Conservation (phyloP, 1,284 basidiomycete species). For the Laetiporus sulphureus region DNA sequence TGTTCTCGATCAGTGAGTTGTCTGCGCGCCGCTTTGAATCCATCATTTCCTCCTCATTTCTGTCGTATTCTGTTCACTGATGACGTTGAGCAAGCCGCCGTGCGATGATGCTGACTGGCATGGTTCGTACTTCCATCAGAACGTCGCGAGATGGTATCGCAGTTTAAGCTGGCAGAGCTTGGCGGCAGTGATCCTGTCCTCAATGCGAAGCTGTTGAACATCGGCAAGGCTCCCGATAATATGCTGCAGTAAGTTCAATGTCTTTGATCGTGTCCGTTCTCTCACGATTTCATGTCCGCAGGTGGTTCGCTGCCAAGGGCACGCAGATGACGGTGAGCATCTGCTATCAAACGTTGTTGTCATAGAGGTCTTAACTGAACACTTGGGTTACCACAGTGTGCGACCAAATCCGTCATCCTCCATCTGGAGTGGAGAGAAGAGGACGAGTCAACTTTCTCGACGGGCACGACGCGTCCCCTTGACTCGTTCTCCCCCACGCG, state of each 20-base stretch:
- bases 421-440: constrained; percentile 85
- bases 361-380: too few relatives aligned
- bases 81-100: too few relatives aligned
- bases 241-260: constrained; percentile 64
- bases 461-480: too few relatives aligned
- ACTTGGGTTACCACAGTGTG: constrained; percentile 52
- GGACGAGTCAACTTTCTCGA: too few relatives aligned
- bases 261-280: not conserved
- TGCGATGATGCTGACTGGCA: constrained; percentile 4
- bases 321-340: constrained; percentile 84
- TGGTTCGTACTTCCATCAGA: constrained; percentile 29
- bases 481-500: too few relatives aligned
- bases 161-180: constrained; percentile 81
- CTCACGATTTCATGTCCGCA: constrained; percentile 20
- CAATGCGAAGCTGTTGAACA: constrained; percentile 61
- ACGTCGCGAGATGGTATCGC: constrained; percentile 83
- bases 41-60: too few relatives aligned
- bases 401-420: constrained; percentile 82
- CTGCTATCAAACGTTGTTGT: too few relatives aligned
- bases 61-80: too few relatives aligned
- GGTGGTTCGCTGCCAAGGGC: constrained; percentile 88
- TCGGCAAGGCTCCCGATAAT: constrained; percentile 73
- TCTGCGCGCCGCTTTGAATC: not conserved
- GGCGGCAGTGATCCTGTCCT: constrained; percentile 61
- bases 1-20: constrained; percentile 78